Evolutionary conservation across 768 basidiomycete genomes (phyloP), one percentile per base, ranked within the genome.

Genomic region (Crepidotus variabilis): DNA sequence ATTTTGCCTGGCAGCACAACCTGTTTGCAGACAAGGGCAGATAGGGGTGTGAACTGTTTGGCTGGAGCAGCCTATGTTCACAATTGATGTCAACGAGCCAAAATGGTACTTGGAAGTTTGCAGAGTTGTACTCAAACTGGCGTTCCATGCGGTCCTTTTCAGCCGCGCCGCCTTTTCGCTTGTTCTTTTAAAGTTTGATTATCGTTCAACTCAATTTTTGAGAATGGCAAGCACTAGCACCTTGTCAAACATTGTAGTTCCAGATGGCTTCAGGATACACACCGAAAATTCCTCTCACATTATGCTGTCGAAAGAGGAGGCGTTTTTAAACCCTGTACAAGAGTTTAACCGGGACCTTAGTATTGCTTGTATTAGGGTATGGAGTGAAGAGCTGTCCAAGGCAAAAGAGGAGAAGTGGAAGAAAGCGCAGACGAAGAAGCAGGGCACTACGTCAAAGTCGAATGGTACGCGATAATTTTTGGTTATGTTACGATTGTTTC

Each of bases 291-390:
- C 81, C 2, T 83, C 90, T 0, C 84, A 83, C 65, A 90, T 98
- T 66, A 79, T 97, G 54, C 76, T 94, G 21, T 84, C 87, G 5
- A 78, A 81, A 7, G 90, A 92, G 60, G 88, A 90, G 56, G 92
- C 95, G 2, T 99, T 99, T 71, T 73, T 98, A 58, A 99, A 99
- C 67, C 96, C 97, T 6, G 88, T 98, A 11, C 97, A 99, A 68
- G 93, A 99, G 71, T 99, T 97, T 78, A 99, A 99, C 73, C 81
- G 97, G 36, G 97, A 99, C 72, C 70, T 92, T 47, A 94, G 91
- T 60, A 86, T 98, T 45, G 92, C 94, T 20, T 90, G 89, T 61
- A 98, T 99, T 55, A 79, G 86, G 28, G 84, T 86, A 2, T 99
- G 94, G 94, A 88, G 90, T 57, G 89, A 94, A 64, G 76, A 85